These are phyloP conservation scores for Fistulifera solaris DNA, from an alignment of 108 stramenopile species.

Conservation along the genomic window DNA sequence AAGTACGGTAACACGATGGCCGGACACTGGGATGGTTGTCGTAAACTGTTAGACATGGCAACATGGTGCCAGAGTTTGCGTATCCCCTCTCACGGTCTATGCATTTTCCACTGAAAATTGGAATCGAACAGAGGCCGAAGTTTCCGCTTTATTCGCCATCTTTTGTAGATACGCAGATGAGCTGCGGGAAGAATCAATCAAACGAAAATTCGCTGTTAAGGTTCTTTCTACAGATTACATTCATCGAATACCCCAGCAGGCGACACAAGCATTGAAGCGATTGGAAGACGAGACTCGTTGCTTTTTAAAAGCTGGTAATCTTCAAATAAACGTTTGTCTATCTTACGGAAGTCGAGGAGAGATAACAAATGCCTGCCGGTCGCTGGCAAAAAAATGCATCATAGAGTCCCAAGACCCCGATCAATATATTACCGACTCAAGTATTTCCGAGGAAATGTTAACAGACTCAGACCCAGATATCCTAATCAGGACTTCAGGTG, in stretches of 20 bases:
- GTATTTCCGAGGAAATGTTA: constrained; percentile 25
- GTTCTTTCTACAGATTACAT: constrained; percentile 66
- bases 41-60: constrained; percentile 79
- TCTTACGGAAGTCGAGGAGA: constrained; percentile 83
- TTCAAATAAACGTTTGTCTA: constrained; percentile 5
- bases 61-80: constrained; percentile 90
- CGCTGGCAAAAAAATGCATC: constrained; percentile 42
- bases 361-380: constrained; percentile 54
- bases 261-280: constrained; percentile 31
- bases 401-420: constrained; percentile 9
- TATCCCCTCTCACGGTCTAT: constrained; percentile 81
- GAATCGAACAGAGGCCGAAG: constrained; percentile 76
- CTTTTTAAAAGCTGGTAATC: not conserved
- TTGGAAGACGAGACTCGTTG: constrained; percentile 41
- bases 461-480: constrained; percentile 78
- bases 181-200: constrained; percentile 74
- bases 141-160: constrained; percentile 72
- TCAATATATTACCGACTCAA: constrained; percentile 38
- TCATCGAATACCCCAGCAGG: constrained; percentile 39
- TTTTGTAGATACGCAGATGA: constrained; percentile 82
- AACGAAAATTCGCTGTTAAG: constrained; percentile 58
- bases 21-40: constrained; percentile 92
- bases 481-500: constrained; percentile 82
- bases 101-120: constrained; percentile 98
- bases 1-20: constrained; percentile 56